These are phyloP conservation scores for Prunus dulcis DNA, from an alignment of 306 rosid genomes.

Conservation along the genomic window DNA sequence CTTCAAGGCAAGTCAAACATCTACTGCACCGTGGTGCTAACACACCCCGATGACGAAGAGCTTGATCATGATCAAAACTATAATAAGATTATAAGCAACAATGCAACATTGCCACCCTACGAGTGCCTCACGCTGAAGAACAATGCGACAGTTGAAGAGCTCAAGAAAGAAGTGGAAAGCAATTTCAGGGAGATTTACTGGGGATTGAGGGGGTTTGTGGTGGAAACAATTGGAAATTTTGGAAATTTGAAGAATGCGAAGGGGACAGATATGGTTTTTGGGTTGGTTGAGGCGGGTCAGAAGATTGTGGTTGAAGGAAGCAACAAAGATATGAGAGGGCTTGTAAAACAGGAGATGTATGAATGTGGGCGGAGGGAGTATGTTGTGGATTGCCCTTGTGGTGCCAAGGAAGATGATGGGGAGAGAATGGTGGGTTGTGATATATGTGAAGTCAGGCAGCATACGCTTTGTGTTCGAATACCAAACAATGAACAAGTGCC, in stretches of 20 bases:
- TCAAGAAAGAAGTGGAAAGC: conserved; percentile 65
- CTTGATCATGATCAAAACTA: background rate
- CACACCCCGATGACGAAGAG: conserved; percentile 15
- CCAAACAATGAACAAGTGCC: conserved; percentile 68
- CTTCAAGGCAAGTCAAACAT: conserved; percentile 44
- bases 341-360: conserved; percentile 23
- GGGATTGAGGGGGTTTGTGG: conserved; percentile 60
- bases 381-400: conserved; percentile 64
- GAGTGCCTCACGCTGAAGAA: conserved; percentile 57
- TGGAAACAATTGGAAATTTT: conserved; percentile 41
- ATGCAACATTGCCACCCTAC: conserved; percentile 41
- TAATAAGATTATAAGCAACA: background rate
- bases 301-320: conserved; percentile 56
- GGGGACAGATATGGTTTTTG: conserved; percentile 50
- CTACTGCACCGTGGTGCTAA: conserved; percentile 46
- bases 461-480: conserved; percentile 69
- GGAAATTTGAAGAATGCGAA: conserved; percentile 34
- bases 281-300: conserved; percentile 52
- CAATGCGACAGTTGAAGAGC: conserved; percentile 53
- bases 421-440: conserved; percentile 78
- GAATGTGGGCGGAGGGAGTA: conserved; percentile 40
- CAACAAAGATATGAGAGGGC: conserved; percentile 11
- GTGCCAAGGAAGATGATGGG: conserved; percentile 84
- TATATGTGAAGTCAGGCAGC: conserved; percentile 84
- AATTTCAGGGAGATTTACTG: conserved; percentile 70